phyloP scores from a whole-genome alignment of 192 early-diverging fungal genomes.

The Chytriomyces hyalinus region DNA sequence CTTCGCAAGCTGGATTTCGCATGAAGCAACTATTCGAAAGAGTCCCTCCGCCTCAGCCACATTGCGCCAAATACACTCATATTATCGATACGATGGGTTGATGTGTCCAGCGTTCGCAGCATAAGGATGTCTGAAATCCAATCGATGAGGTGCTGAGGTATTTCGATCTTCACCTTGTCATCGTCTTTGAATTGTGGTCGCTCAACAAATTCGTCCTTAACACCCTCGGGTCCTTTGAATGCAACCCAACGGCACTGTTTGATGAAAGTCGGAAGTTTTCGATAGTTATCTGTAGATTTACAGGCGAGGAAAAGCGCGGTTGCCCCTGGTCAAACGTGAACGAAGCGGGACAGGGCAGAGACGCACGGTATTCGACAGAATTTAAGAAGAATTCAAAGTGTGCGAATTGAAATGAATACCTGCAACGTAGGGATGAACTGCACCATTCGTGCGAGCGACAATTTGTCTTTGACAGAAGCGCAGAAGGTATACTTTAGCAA shows the following conservation, averaged over 20 bases:
- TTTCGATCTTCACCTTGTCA: constrained; percentile 1
- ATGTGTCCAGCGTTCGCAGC: too few relatives aligned
- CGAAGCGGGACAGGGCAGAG: not conserved
- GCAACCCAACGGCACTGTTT: constrained; percentile 25
- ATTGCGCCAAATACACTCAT: not conserved
- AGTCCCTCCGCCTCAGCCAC: too few relatives aligned
- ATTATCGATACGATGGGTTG: not conserved
- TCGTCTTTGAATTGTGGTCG: constrained; percentile 25
- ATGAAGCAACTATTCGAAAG: too few relatives aligned
- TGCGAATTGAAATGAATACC: not conserved
- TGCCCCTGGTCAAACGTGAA: constrained; percentile 11
- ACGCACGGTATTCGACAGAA: not conserved
- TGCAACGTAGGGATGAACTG: constrained; percentile 29
- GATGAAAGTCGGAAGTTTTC: constrained; percentile 24
- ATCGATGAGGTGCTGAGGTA: too few relatives aligned
- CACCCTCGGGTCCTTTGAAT: constrained; percentile 22
- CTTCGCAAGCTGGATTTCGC: not conserved
- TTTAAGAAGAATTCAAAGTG: not conserved
- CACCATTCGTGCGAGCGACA: not conserved
- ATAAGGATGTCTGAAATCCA: too few relatives aligned
- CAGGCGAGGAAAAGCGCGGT: constrained; percentile 21
- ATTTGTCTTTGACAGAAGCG: constrained; percentile 13
- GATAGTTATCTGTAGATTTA: constrained; percentile 28
- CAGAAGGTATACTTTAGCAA: constrained; percentile 25
- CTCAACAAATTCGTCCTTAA: constrained; percentile 14